Base-by-base conservation (phyloP, 2,329 filamentous ascomycete species). In the Aspergillus udagawae region DNA sequence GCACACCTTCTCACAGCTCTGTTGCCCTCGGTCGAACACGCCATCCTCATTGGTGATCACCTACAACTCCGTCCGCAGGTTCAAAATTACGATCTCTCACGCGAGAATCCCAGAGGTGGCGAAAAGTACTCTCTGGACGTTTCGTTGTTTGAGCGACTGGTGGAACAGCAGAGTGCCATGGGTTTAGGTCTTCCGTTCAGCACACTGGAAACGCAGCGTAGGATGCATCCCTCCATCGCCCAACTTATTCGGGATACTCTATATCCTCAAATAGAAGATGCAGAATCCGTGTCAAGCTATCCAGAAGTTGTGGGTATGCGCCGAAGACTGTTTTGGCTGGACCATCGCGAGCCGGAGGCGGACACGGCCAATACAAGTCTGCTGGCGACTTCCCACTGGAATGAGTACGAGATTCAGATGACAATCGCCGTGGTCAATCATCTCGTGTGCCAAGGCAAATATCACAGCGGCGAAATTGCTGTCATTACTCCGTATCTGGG, bases 151-250 rank as follows among this genome's bases (percentile, higher is more conserved):
- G 82, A 84, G 67, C 68, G 82, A 28, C 73, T 84, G 0, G 75
- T 79, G 5, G 61, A 69, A 7, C 63, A 65, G 6, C 57, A 60
- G 28, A 53, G 55, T 41, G 59, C 56, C 4, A 51, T 56, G 44
- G 60, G 60, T 3, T 49, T 61, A 9, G 57, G 52, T 28, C 53
- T 79, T 10, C 77, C 78, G 3, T 73, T 72, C 52, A 71, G 63
- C 50, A 74, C 70, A 3, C 73, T 90, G 2, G 74, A 85, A 10
- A 80, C 79, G 0, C 87, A 91, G 65, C 75, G 86, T 12, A 79
- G 87, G 10, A 90, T 90, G 86, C 79, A 82, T 52, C 87, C 87
- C 0, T 77, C 76, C 0, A 86, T 91, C 9, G 80, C 88, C 0
- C 67, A 70, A 1, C 77, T 91, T 0, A 75, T 90, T 8, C 76